Evolutionary conservation across 1,284 basidiomycete species (phyloP).

Genomic region (Exobasidium cylindrosporum): DNA sequence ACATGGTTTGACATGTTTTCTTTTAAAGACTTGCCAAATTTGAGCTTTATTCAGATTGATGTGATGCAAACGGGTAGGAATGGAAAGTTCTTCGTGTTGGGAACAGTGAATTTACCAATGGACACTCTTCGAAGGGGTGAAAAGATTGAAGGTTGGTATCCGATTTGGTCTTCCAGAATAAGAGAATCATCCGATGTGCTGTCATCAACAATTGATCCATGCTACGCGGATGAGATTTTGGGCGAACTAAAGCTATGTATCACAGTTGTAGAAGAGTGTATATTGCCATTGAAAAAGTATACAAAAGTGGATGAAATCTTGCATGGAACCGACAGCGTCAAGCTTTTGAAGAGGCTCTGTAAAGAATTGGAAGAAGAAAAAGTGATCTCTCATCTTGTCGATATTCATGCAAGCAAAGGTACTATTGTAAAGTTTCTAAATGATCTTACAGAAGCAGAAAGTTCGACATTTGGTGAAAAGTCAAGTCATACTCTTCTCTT

Average conservation of each 20-base stretch:
- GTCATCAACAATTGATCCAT: not conserved
- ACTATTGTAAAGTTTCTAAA: slow-evolving; percentile 35
- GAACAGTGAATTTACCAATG: slow-evolving; percentile 39
- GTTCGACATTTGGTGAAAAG: slow-evolving; percentile 25
- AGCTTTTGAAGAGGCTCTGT: slow-evolving; percentile 26
- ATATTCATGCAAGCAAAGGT: slow-evolving; percentile 36
- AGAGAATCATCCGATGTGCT: not conserved
- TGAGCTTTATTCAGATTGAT: not conserved
- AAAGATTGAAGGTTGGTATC: slow-evolving; percentile 42
- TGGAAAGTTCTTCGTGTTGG: slow-evolving; percentile 30
- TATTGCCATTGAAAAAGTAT: slow-evolving; percentile 37
- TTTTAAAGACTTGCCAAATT: not conserved
- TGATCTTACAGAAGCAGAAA: slow-evolving; percentile 32
- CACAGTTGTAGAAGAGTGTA: slow-evolving; percentile 29
- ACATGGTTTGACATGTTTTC: slow-evolving; percentile 6
- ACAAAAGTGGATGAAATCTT: slow-evolving; percentile 25
- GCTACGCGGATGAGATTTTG: slow-evolving; percentile 24
- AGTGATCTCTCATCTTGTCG: slow-evolving; percentile 33
- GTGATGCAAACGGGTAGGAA: not conserved
- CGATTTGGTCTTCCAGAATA: slow-evolving; percentile 33
- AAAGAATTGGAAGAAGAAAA: slow-evolving; percentile 32
- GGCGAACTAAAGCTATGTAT: slow-evolving; percentile 39
- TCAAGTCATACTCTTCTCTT: slow-evolving; percentile 41
- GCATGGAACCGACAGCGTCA: slow-evolving; percentile 21
- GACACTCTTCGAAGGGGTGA: slow-evolving; percentile 44